A percentile compares a stretch with the other conserved stretches of the same genome.
Evolutionary conservation across 345 rosid genomes (phyloP).

Genomic region (Euphorbia tirucalli): DNA sequence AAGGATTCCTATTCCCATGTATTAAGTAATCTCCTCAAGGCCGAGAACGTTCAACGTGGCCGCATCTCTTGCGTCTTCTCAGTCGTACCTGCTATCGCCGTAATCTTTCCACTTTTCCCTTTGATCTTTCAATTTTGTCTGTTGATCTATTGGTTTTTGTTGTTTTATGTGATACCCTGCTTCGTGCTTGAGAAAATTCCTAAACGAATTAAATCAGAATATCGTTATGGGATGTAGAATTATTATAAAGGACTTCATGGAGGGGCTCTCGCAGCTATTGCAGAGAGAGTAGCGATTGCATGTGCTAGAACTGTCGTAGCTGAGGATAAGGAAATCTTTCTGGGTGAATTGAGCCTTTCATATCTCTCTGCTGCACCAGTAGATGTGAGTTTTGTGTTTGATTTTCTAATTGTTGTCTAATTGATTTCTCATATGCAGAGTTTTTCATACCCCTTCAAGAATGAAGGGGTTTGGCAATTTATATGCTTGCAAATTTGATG

Average conservation of each 20-base stretch:
- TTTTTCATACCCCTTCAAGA: no score
- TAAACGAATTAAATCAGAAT: not conserved
- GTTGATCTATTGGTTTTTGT: not conserved
- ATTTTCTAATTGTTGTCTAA: not conserved
- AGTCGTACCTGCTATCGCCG: slow-evolving; percentile 48
- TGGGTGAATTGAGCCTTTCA: slow-evolving; percentile 67
- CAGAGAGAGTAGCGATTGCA: slow-evolving; percentile 63
- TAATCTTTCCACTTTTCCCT: slow-evolving; percentile 23
- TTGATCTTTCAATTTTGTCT: not conserved
- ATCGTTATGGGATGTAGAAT: slow-evolving; percentile 39
- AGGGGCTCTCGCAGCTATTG: slow-evolving; percentile 62
- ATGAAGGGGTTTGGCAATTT: no score
- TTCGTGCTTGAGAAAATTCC: not conserved
- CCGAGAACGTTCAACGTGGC: slow-evolving; percentile 48
- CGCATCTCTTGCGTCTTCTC: slow-evolving; percentile 53
- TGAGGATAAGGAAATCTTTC: slow-evolving; percentile 54
- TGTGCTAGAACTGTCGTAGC: slow-evolving; percentile 59
- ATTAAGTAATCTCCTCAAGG: slow-evolving; percentile 38
- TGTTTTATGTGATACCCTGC: not conserved
- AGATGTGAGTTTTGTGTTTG: slow-evolving; percentile 24
- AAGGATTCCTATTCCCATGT: slow-evolving; percentile 50
- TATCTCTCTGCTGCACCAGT: slow-evolving; percentile 55
- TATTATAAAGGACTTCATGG: slow-evolving; percentile 55
- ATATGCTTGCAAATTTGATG: no score
- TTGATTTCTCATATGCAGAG: not conserved